Evolutionary conservation across 1,284 basidiomycete species (phyloP), one percentile per base, ranked within the genome.

Genomic region (Microbotryum intermedium): DNA sequence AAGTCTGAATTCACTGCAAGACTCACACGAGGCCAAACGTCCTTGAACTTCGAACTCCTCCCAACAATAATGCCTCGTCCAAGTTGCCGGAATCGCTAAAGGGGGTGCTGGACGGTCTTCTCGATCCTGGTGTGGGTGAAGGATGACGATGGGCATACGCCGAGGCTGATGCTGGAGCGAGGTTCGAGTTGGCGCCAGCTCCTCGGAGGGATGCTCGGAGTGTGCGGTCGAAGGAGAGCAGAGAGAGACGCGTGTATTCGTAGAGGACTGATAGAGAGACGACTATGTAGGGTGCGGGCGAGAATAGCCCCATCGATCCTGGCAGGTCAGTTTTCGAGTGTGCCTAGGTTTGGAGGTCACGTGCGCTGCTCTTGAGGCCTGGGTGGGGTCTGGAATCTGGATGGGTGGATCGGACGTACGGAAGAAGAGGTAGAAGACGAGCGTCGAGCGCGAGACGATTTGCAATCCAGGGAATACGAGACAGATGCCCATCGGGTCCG

Each of bases 391-490:
- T n/a, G n/a, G n/a, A n/a, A n/a, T n/a, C n/a, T n/a, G n/a, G n/a
- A n/a, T n/a, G n/a, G n/a, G n/a, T n/a, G n/a, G n/a, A n/a, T n/a
- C n/a, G 23, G 18, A 42, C 63, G 26, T 43, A 60, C 62, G 29
- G 52, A 58, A 44, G 25, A 48, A 5, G 20, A 66, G 43, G 28
- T 53, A 63, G 29, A 55, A 50, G 18, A 61, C 13, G 54, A 63
- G 34, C 2, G 50, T 29, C 5, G 34, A 25, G 30, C 58, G 53
- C 21, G 18, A 13, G n/a, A 46, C 47, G 55, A 66, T 64, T 44
- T 66, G 65, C 3, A 66, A 44, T 3, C 26, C 29, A 2, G 62
- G 62, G 34, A 64, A 64, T 3, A 66, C 65, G 29, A 66, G 57
- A 21, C 65, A 66, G 18, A 50, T 28, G 3, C 65, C 65, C 6